These are phyloP conservation scores for Circinella minor DNA, from an alignment of 371 early-diverging fungal genomes.

Conservation along the genomic window DNA sequence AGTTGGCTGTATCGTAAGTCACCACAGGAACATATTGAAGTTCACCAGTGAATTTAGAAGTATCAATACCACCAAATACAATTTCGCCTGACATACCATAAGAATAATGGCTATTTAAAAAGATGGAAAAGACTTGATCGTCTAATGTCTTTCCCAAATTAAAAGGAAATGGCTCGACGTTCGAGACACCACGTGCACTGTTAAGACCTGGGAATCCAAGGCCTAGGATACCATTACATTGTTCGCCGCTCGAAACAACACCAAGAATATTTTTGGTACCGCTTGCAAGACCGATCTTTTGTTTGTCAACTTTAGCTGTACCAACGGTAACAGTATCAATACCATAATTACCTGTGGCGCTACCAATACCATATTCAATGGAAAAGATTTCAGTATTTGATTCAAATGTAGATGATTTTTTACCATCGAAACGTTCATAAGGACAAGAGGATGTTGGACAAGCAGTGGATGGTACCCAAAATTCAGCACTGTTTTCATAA, in stretches of 20 bases:
- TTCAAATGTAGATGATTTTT: constrained; percentile 39
- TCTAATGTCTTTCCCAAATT: constrained; percentile 24
- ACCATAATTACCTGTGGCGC: constrained; percentile 45
- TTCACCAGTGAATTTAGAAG: constrained; percentile 20
- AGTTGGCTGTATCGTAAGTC: constrained; percentile 20
- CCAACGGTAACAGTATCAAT: constrained; percentile 29
- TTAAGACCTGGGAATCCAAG: constrained; percentile 32
- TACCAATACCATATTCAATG: constrained; percentile 50
- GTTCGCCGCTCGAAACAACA: constrained; percentile 15
- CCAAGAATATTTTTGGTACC: constrained; percentile 27
- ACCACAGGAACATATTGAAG: constrained; percentile 33
- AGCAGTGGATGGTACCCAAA: constrained; percentile 46
- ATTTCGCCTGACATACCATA: constrained; percentile 31
- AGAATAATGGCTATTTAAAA: constrained; percentile 17
- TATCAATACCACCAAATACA: constrained; percentile 32
- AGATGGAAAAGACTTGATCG: constrained; percentile 35
- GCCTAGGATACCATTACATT: constrained; percentile 37
- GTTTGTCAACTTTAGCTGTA: constrained; percentile 24
- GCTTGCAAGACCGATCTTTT: constrained; percentile 30
- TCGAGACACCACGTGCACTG: constrained; percentile 16
- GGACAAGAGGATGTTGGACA: constrained; percentile 39
- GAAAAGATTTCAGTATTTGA: constrained; percentile 24
- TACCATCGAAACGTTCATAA: constrained; percentile 36
- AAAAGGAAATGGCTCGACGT: constrained; percentile 30
- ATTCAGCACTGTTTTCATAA: constrained; percentile 33